Evolutionary conservation across 1,284 basidiomycete genomes (phyloP), one percentile per base, ranked within the genome.

Genomic region (Fomitopsis betulina): DNA sequence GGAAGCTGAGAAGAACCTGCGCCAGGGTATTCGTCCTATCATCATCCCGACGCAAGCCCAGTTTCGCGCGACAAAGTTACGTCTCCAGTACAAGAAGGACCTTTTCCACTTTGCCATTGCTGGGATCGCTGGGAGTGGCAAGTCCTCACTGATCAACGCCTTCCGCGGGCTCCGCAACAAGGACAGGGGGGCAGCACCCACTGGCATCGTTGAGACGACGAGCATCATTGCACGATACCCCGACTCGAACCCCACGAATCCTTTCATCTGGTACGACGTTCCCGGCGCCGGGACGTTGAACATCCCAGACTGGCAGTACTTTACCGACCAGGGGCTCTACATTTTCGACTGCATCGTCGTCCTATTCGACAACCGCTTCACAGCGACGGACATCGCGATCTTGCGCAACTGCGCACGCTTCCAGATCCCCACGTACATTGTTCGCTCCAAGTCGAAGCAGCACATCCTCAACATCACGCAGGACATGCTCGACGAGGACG

Each of bases 331-430:
- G 32, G 49, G 49, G 13, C 33, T 51, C n/a, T 51, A 51, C 33
- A 35, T 35, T 15, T 51, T 51, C 19, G 49, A 51, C 32, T 51
- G 49, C 32, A 51, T 51, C 19, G 49, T 51, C 49, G 49, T 51
- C 32, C 49, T 51, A 7, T 51, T 51, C 49, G 49, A 51, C 49
- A 51, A 37, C n/a, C 49, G 49, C n/a, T 51, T 51, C 49, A 51
- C 49, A 2, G 49, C 49, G 32, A 51, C 49, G 32, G 49, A 51
- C 19, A 19, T 51, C 1, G 49, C 49, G 32, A 51, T 51, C 32
- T 32, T 51, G 12, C 49, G 49, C 3, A 51, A 51, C 32, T 51
- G 49, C 19, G 32, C 49, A 5, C 49, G 49, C 32, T 51, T 51
- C 49, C 49, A 51, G 25, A 51, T 51, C 32, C 49, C 49, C 5